Percentiles rank a stretch among this genome's conserved stretches.
Evolutionary conservation across 345 rosid species (phyloP).

Genomic region (Brassica napus): DNA sequence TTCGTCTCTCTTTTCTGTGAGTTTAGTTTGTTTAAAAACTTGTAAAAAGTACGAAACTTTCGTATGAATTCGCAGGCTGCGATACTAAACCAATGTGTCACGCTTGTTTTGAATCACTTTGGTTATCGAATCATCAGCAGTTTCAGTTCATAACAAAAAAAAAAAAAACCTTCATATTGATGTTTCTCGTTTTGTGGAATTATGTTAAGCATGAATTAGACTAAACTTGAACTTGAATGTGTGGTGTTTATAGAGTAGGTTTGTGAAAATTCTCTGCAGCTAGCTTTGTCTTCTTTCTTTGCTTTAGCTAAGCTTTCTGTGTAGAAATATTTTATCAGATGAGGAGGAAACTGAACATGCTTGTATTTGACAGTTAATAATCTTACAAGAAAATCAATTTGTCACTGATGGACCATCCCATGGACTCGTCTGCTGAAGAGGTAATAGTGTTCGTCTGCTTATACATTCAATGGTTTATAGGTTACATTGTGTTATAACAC

Average conservation of each 20-base stretch:
- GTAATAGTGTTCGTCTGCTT: constrained; percentile 16
- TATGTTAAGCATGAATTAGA: too few species aligned
- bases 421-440: constrained; percentile 43
- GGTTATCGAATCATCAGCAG: constrained; percentile 13
- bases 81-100: not conserved
- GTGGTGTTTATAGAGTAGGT: too few species aligned
- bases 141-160: not conserved
- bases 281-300: too few species aligned
- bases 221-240: too few species aligned
- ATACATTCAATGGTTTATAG: not conserved
- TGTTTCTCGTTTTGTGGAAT: not conserved
- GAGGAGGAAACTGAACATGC: constrained; percentile 14
- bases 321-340: not conserved
- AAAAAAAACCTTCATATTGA: not conserved
- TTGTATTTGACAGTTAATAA: constrained; percentile 36
- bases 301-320: not conserved
- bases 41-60: too few species aligned
- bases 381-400: constrained; percentile 41
- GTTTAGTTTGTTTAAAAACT: too few species aligned
- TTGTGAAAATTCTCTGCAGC: too few species aligned
- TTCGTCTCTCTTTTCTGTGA: not conserved
- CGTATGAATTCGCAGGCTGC: not conserved
- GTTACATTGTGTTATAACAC: not conserved
- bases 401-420: constrained; percentile 54
- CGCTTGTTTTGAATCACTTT: not conserved